phyloP scores from a whole-genome alignment of 495 filamentous ascomycete genomes.

The Talaromyces ruber region DNA sequence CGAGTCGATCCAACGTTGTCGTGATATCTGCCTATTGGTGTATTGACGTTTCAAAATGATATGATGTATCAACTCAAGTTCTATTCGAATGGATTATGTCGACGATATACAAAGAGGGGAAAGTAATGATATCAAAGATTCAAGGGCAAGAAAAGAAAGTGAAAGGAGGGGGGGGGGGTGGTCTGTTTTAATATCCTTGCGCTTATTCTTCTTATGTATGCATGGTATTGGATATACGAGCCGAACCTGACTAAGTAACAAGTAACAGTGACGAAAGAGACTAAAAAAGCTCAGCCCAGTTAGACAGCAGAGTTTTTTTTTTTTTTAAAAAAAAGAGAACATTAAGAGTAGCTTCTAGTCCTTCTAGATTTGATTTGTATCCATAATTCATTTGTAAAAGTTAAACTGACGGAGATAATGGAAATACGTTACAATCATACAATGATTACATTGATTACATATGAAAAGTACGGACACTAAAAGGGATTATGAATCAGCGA shows the following conservation, averaged over 20 bases:
- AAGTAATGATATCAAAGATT: neutral
- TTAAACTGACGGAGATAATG: neutral
- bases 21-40: neutral
- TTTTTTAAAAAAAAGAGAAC: neutral
- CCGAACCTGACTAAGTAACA: neutral
- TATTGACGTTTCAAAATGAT: neutral
- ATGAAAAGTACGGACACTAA: neutral
- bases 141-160: neutral
- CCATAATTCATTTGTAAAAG: neutral
- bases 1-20: neutral
- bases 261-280: constrained; percentile 4
- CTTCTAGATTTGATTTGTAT: neutral
- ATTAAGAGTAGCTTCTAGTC: neutral
- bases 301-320: neutral
- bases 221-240: neutral
- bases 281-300: neutral
- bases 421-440: neutral
- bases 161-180: constrained; percentile 2
- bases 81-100: neutral
- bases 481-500: neutral
- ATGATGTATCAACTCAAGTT: neutral
- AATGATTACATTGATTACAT: no score
- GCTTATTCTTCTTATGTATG: neutral
- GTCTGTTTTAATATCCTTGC: constrained; percentile 1
- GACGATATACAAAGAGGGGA: neutral